Evolutionary conservation across 164 flowering plant species (phyloP).

Genomic region (Nelumbo lutea): DNA sequence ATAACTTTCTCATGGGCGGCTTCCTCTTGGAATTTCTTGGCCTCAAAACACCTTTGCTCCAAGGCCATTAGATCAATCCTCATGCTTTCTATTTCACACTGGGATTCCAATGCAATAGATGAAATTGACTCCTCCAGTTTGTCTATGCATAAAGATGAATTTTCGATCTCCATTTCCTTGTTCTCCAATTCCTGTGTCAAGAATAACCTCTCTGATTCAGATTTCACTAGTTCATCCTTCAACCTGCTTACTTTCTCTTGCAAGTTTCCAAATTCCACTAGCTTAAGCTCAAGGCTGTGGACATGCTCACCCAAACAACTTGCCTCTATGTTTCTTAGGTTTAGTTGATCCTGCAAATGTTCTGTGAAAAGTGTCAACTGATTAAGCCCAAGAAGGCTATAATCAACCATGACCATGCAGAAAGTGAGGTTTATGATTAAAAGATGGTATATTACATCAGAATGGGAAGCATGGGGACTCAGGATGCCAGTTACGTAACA

Average conservation of each 20-base stretch:
- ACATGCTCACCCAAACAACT: slow-evolving; percentile 50
- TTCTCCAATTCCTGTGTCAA: slow-evolving; percentile 45
- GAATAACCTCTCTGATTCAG: slow-evolving; percentile 35
- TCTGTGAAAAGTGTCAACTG: slow-evolving; percentile 31
- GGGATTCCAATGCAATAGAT: slow-evolving; percentile 56
- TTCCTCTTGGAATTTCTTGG: slow-evolving; percentile 47
- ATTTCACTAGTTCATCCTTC: slow-evolving; percentile 44
- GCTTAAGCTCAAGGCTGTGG: slow-evolving; percentile 48
- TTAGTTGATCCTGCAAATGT: slow-evolving; percentile 72
- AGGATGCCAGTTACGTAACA: background rate
- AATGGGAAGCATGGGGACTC: background rate
- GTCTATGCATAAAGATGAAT: slow-evolving; percentile 35
- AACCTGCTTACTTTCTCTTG: slow-evolving; percentile 33
- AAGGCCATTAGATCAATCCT: slow-evolving; percentile 58
- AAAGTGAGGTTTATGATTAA: background rate
- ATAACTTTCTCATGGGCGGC: slow-evolving; percentile 37
- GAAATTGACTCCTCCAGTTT: slow-evolving; percentile 61
- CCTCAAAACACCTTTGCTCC: slow-evolving; percentile 50
- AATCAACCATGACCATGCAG: background rate
- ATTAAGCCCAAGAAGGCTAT: background rate
- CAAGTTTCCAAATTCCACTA: slow-evolving; percentile 36
- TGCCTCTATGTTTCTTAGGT: slow-evolving; percentile 46
- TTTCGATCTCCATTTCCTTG: slow-evolving; percentile 46
- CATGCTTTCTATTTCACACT: slow-evolving; percentile 82
- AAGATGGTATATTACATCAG: background rate